Evolutionary conservation across 2,329 filamentous ascomycete genomes (phyloP), one percentile per base, ranked within the genome.

Genomic region (Coniochaeta sp.): DNA sequence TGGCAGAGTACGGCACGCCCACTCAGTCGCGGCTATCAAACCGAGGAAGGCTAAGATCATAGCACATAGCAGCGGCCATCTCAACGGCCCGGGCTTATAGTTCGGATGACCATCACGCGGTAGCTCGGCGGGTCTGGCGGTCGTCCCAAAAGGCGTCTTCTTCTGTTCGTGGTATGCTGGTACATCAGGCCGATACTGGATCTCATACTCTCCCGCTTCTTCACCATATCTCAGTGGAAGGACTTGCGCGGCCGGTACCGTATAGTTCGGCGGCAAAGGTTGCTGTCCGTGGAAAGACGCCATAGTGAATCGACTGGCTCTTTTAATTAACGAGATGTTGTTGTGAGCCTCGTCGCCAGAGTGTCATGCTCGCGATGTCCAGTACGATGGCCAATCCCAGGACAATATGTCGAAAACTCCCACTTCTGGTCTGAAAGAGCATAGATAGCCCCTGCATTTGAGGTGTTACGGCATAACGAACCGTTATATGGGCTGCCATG

Each of bases 71-170:
- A 66, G 63, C 19, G 56, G 54, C 62, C 64, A 63, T 58, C 62
- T 59, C 59, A 66, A 47, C 12, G 63, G 60, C n/a, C 43, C 8
- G 16, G 64, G 64, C 57, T 59, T 60, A 56, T 66, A 66, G 62
- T 66, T 62, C 26, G 61, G 63, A n/a, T 38, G 12, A n/a, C 9
- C 31, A 26, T 16, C 71, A 26, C 73, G 71, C 63, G 66, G 70
- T 60, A 64, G 64, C 28, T 66, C 70, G 14, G 22, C 22, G 40
- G 73, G 69, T 65, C 67, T 70, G 24, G 65, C 70, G 17, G 58
- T 61, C n/a, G 58, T 61, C n/a, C 73, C 76, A 6, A 63, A 62
- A n/a, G 65, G 64, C 2, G 31, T 22, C 31, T 56, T 56, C 26
- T 52, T 52, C 2, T 52, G 24, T 22, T 56, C 31, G 54, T 36